A percentile compares a stretch with the other conserved stretches of the same genome.
Conservation (phyloP, 768 basidiomycete species). For the Hebeloma cylindrosporum region DNA sequence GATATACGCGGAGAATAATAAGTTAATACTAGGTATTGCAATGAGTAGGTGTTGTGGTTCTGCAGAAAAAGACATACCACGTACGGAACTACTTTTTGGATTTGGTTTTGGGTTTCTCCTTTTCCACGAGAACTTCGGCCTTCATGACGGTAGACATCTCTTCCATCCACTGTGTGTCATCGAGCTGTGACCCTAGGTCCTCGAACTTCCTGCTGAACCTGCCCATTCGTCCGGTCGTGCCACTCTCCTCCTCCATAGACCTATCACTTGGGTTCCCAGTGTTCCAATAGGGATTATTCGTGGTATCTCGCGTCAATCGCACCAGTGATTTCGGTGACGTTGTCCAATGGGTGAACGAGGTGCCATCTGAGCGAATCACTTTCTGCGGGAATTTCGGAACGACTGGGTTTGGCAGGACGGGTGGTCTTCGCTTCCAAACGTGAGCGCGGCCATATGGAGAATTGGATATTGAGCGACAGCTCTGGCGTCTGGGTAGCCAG, state of each 20-base stretch:
- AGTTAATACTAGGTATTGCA: too few species aligned
- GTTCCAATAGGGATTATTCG: constrained; percentile 88
- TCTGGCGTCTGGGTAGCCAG: constrained; percentile 6
- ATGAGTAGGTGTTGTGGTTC: too few species aligned
- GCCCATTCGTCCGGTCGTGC: constrained; percentile 74
- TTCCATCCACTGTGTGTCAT: constrained; percentile 28
- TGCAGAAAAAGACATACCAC: too few species aligned
- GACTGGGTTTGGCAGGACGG: constrained; percentile 75
- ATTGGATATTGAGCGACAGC: constrained; percentile 48
- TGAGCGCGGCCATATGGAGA: constrained; percentile 86
- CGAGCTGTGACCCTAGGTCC: constrained; percentile 24
- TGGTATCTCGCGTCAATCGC: constrained; percentile 81
- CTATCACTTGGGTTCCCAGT: constrained; percentile 54
- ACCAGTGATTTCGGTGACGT: constrained; percentile 81
- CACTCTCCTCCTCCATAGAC: constrained; percentile 65
- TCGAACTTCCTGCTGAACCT: constrained; percentile 77
- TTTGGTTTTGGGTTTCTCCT: constrained; percentile 16
- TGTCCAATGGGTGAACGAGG: constrained; percentile 84
- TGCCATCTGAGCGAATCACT: constrained; percentile 86
- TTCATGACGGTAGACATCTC: constrained; percentile 26
- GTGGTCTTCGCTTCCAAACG: constrained; percentile 69
- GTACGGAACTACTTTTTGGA: constrained; percentile 16
- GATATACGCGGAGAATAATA: too few species aligned
- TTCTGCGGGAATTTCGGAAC: constrained; percentile 86
- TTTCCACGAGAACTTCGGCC: constrained; percentile 21